phyloP scores from a whole-genome alignment of 2,329 filamentous ascomycete species.

The Nigrospora oryzae region DNA sequence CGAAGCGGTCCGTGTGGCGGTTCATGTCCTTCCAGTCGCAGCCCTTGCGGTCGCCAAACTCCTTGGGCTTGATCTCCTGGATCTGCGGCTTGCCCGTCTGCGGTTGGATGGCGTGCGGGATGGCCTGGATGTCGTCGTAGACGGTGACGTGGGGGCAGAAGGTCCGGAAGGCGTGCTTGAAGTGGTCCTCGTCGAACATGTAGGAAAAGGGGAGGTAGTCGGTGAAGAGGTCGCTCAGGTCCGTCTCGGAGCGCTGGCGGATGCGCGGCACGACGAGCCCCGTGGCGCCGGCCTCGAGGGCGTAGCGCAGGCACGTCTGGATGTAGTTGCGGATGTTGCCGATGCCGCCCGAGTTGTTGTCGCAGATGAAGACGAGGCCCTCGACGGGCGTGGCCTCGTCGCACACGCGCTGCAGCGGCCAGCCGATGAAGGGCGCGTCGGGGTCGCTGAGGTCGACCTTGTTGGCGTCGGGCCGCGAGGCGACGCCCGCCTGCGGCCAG shows the following conservation, averaged over 20 bases:
- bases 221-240: slow-evolving; percentile 32
- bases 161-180: slow-evolving; percentile 24
- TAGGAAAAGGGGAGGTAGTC: slow-evolving; percentile 30
- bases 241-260: slow-evolving; percentile 29
- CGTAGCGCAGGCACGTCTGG: slow-evolving; percentile 39
- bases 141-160: slow-evolving; percentile 34
- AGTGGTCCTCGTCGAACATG: slow-evolving; percentile 38
- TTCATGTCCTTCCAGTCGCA: slow-evolving; percentile 31
- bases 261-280: slow-evolving; percentile 36
- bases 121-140: slow-evolving; percentile 25
- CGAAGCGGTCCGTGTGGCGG: slow-evolving; percentile 29
- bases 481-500: slow-evolving; percentile 1
- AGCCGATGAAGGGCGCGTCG: slow-evolving; percentile 33
- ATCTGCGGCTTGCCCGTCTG: slow-evolving; percentile 26
- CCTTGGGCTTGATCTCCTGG: slow-evolving; percentile 30
- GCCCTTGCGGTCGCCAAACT: slow-evolving; percentile 27
- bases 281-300: slow-evolving; percentile 36
- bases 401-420: slow-evolving; percentile 35
- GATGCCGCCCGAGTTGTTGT: slow-evolving; percentile 42
- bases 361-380: slow-evolving; percentile 36
- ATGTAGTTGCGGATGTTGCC: slow-evolving; percentile 43
- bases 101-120: slow-evolving; percentile 24
- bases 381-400: slow-evolving; percentile 30
- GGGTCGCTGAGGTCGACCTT: slow-evolving; percentile 26
- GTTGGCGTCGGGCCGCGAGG: slow-evolving; percentile 6